Base-by-base conservation (phyloP, 1,139 yeast genomes). In the Magnusiomyces tetraspermus region DNA sequence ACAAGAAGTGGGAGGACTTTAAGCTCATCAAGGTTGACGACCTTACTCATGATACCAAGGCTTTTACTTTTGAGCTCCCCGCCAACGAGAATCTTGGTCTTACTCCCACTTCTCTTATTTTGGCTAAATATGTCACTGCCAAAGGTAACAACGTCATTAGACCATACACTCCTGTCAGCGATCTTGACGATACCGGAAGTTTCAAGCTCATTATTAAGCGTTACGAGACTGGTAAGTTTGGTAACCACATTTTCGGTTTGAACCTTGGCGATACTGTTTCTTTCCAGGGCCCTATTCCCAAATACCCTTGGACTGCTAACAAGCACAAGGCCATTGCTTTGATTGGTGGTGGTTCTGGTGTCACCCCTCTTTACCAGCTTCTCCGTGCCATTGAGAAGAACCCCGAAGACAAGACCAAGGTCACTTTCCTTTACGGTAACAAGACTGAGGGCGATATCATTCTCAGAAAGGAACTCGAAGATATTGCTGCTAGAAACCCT, bases 311-410 rank as follows among this genome's bases (percentile, higher is more conserved):
- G 90, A 79, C 79, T 65, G 85, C 92, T 62, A 90, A 90, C 76
- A 79, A 82, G 72, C 92, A 79, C 71, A 79, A 85, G 63, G 76
- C 81, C 59, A 79, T 94, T 65, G 85, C 85, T 53, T 77, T 92
- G 74, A 76, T 92, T 63, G 97, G 97, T 61, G 98, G 96, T 62
- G 98, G 98, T 66, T 78, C 95, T 49, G 97, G 97, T 71, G 88
- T 92, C 71, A 87, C 97, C 31, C 98, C 97, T 57, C 77, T 90
- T 76, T 89, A 77, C 76, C 98, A 92, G 73, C 72, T 92, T 68
- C 71, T 87, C 59, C 64, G 64, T 55, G 61, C 59, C 51, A 61
- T 69, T 49, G 62, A 60, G 66, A 76, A 76, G 63, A 80, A 89
- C 74, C 88, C 94, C 46, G 72, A 71, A 40, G 97, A 90, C 73